Evolutionary conservation across 495 filamentous ascomycete genomes (phyloP).

Genomic region (Extremus antarcticus): DNA sequence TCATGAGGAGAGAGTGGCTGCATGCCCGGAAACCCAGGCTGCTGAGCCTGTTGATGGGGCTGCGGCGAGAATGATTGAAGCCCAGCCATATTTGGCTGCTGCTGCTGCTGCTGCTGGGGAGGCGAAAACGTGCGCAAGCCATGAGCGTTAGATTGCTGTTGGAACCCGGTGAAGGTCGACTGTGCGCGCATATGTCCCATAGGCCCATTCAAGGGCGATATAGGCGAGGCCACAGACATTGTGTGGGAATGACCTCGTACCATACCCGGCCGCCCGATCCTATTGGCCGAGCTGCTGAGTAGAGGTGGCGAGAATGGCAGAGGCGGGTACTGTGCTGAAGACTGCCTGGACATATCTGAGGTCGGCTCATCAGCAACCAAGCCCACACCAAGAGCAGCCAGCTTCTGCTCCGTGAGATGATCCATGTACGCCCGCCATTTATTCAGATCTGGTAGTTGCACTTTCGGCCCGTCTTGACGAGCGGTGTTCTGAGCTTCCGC

Average conservation of each 20-base stretch:
- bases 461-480: constrained; percentile 40
- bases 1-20: constrained; percentile 16
- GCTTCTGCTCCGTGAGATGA: constrained; percentile 73
- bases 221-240: constrained; percentile 30
- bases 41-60: neutral
- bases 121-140: constrained; percentile 28
- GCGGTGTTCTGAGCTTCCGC: constrained; percentile 47
- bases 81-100: constrained; percentile 2
- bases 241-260: constrained; percentile 29
- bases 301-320: constrained; percentile 66
- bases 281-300: constrained; percentile 53
- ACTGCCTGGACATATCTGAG: constrained; percentile 44
- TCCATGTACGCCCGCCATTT: constrained; percentile 81
- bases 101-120: neutral
- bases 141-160: neutral
- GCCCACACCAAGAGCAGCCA: constrained; percentile 78
- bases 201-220: constrained; percentile 20
- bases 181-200: constrained; percentile 31
- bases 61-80: constrained; percentile 7
- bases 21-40: constrained; percentile 5
- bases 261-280: constrained; percentile 21
- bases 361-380: constrained; percentile 60
- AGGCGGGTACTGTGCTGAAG: constrained; percentile 51
- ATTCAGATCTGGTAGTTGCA: constrained; percentile 64
- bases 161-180: constrained; percentile 27